Conservation (phyloP, 805 yeast species). For the Monosporozyma unispora region DNA sequence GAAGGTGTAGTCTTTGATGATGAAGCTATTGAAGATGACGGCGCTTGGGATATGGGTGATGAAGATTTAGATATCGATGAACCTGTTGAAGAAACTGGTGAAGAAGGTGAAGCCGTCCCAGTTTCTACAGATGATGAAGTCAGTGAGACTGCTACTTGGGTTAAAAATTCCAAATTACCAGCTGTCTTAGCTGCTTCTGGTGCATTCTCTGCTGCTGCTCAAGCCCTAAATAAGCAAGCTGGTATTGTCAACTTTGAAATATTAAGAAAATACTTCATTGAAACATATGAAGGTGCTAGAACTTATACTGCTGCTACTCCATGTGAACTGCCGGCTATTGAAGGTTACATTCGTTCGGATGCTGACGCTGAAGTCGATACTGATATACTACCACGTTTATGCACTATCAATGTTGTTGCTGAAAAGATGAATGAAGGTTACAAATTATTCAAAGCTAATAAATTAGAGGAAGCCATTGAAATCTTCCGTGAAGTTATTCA, state of each 20-base stretch:
- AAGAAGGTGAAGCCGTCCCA: conserved; percentile 33
- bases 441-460: conserved; percentile 73
- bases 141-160: conserved; percentile 70
- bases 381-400: conserved; percentile 55
- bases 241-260: conserved; percentile 88
- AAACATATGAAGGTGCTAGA: conserved; percentile 75
- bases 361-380: conserved; percentile 14
- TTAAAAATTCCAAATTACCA: conserved; percentile 78
- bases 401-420: conserved; percentile 63
- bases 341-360: conserved; percentile 56
- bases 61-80: conserved; percentile 65
- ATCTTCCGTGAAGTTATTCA: conserved; percentile 74
- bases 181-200: conserved; percentile 95
- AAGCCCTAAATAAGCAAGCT: conserved; percentile 77
- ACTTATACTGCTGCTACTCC: conserved; percentile 59
- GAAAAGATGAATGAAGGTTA: conserved; percentile 60
- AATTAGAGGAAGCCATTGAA: conserved; percentile 70
- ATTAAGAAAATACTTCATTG: conserved; percentile 69
- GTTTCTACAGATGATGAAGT: conserved; percentile 29
- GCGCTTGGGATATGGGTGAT: conserved; percentile 76
- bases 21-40: conserved; percentile 48
- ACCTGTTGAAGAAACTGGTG: conserved; percentile 38
- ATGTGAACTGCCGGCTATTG: conserved; percentile 64
- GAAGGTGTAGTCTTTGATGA: conserved; percentile 34
- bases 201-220: conserved; percentile 91